Evolutionary conservation across 2,329 filamentous ascomycete species (phyloP).

Genomic region (Penicillium italicum): DNA sequence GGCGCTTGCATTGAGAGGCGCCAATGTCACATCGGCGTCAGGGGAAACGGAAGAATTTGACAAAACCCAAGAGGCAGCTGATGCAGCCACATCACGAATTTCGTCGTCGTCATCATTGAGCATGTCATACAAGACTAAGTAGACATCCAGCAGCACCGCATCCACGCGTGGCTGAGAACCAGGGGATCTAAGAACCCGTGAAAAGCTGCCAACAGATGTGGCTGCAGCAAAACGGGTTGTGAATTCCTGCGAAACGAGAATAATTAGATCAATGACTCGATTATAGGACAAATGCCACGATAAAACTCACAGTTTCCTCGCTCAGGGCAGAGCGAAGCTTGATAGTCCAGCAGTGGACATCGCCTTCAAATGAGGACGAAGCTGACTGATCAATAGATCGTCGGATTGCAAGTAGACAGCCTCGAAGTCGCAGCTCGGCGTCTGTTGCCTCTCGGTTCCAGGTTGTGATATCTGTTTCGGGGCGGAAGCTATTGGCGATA

Average conservation of each 20-base stretch:
- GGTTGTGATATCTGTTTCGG: slow-evolving; percentile 20
- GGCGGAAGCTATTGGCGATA: slow-evolving; percentile 26
- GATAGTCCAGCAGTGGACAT: slow-evolving; percentile 32
- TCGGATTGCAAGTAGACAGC: slow-evolving; percentile 35
- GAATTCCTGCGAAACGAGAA: slow-evolving; percentile 31
- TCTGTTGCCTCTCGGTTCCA: slow-evolving; percentile 40
- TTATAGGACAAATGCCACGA: not conserved
- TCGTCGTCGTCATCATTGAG: slow-evolving; percentile 92
- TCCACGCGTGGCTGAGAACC: slow-evolving; percentile 21
- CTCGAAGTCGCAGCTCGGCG: slow-evolving; percentile 37
- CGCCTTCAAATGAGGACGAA: slow-evolving; percentile 16
- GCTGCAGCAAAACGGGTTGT: slow-evolving; percentile 40
- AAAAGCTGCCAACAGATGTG: slow-evolving; percentile 34
- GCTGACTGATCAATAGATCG: slow-evolving; percentile 11
- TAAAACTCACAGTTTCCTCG: slow-evolving; percentile 41
- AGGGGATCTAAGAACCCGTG: slow-evolving; percentile 42
- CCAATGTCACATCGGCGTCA: slow-evolving; percentile 33
- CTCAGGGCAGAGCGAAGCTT: slow-evolving; percentile 38
- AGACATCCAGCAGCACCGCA: slow-evolving; percentile 50
- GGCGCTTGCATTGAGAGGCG: slow-evolving; percentile 50
- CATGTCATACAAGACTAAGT: slow-evolving; percentile 68
- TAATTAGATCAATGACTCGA: not conserved
- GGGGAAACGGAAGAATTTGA: slow-evolving; percentile 33
- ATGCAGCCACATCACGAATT: slow-evolving; percentile 63
- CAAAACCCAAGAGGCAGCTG: slow-evolving; percentile 37